These are phyloP conservation scores for Candida germanica DNA, from an alignment of 805 yeast species.

Conservation along the genomic window DNA sequence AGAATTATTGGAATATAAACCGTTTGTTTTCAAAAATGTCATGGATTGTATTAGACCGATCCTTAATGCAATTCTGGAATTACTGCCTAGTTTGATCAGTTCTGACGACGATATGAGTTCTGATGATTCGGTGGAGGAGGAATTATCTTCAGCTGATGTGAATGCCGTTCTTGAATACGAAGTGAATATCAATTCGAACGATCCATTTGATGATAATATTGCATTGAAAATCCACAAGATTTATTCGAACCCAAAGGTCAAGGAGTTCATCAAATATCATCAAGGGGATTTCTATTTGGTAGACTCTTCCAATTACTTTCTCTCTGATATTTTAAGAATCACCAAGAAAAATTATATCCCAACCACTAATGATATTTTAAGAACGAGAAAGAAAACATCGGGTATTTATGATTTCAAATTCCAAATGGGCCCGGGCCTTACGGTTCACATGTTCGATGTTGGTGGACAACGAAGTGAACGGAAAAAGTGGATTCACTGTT, in stretches of 20 bases:
- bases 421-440: constrained; percentile 56
- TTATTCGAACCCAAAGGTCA: constrained; percentile 58
- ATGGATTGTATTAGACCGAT: constrained; percentile 73
- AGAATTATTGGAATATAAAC: constrained; percentile 71
- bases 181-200: constrained; percentile 51
- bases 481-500: constrained; percentile 95
- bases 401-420: constrained; percentile 86
- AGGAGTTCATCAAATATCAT: constrained; percentile 52
- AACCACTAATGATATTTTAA: constrained; percentile 68
- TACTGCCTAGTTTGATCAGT: constrained; percentile 37
- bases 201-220: constrained; percentile 47
- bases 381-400: constrained; percentile 89
- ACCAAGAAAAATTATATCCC: constrained; percentile 63
- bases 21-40: constrained; percentile 75
- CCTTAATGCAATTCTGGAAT: constrained; percentile 60
- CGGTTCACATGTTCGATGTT: constrained; percentile 63
- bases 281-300: constrained; percentile 73
- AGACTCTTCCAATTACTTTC: constrained; percentile 81
- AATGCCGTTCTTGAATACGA: constrained; percentile 46
- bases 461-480: constrained; percentile 97
- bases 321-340: constrained; percentile 64
- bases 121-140: constrained; percentile 3
- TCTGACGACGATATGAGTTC: not conserved
- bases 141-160: constrained; percentile 35
- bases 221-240: constrained; percentile 49